Evolutionary conservation across 23 red algal genomes (phyloP), one percentile per base, ranked within the genome.

Genomic region (Cyanidium caldarium): DNA sequence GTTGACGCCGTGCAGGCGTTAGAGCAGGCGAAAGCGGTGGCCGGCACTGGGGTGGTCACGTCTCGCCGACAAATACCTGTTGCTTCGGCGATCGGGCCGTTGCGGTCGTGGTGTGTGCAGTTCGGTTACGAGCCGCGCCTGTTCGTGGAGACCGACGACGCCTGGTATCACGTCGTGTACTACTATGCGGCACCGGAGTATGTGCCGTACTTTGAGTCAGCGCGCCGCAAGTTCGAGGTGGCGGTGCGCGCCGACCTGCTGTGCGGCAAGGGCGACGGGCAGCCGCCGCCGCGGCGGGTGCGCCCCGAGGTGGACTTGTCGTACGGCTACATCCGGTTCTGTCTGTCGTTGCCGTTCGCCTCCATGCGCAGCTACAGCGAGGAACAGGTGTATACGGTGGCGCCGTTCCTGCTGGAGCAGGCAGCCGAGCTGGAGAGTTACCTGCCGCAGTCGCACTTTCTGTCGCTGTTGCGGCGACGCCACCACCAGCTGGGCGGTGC

Each of bases 51-150:
- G 19, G 13, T 5, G 7, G 10, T 28, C 7, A n/a, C n/a, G n/a
- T n/a, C n/a, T n/a, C n/a, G n/a, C n/a, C n/a, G n/a, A n/a, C n/a
- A n/a, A n/a, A n/a, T n/a, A n/a, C n/a, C n/a, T n/a, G n/a, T n/a
- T n/a, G n/a, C n/a, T n/a, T 7, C 51, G 23, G 23, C 51, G 7
- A 61, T 61, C 31, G 51, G 51, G 5, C 51, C 51, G 23, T 28
- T 61, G 7, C 51, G 51, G n/a, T 61, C 51, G n/a, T 61, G 51
- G 51, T 61, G 51, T 28, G 31, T 61, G 7, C 51, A 61, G 51
- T 61, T 61, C 21, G 51, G 51, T 28, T 28, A 28, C 13, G 51
- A 61, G 21, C 51, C 51, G 31, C 51, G 51, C 51, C 19, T 61
- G 7, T 61, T 28, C 51, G 51, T 61, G 10, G 51, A 61, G 51